Base-by-base conservation (phyloP, 2,329 filamentous ascomycete genomes). In the Magnaporthales sp. region DNA sequence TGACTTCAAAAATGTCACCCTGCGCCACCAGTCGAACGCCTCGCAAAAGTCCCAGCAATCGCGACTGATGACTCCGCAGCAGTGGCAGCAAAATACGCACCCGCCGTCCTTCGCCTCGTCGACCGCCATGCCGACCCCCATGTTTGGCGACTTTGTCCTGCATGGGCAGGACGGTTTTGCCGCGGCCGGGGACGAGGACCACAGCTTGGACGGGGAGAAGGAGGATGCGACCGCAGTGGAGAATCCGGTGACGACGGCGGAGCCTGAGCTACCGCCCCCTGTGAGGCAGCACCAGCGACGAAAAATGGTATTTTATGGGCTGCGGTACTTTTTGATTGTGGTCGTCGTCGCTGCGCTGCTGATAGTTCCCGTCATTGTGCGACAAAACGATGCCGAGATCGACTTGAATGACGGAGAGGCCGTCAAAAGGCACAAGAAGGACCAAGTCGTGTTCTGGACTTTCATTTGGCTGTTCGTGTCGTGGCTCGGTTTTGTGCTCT, bases 371-470 rank as follows among this genome's bases (percentile, higher is more conserved):
- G 56, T 71, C 46, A 67, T 73, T 10, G 61, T 70, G 8, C 65
- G 69, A 31, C 66, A 68, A 62, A 67, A 67, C 46, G 67, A 70
- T 58, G 62, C 68, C 9, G 68, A 71, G 27, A 51, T 70, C 3
- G 65, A 64, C 15, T 38, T 70, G 2, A 65, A 54, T 6, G 66
- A 70, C 11, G 31, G 64, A 1, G 66, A 67, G 4, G 38, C 62
- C 10, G 67, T 69, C 10, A 62, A 67, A 10, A 60, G 68, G 26
- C 66, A 66, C 19, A 67, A 69, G 58, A 66, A 68, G n/a, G 64
- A 63, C n/a, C 68, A 69, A 32, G 63, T 72, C 2, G 29, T 71
- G 6, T 73, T 69, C 56, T 72, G 70, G 38, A 64, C 73, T n/a
- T 73, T 70, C 30, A 6, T 67, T 0, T 73, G 72, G 69, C 65